phyloP scores from a whole-genome alignment of 2,329 filamentous ascomycete genomes.

The Botrytis aclada region DNA sequence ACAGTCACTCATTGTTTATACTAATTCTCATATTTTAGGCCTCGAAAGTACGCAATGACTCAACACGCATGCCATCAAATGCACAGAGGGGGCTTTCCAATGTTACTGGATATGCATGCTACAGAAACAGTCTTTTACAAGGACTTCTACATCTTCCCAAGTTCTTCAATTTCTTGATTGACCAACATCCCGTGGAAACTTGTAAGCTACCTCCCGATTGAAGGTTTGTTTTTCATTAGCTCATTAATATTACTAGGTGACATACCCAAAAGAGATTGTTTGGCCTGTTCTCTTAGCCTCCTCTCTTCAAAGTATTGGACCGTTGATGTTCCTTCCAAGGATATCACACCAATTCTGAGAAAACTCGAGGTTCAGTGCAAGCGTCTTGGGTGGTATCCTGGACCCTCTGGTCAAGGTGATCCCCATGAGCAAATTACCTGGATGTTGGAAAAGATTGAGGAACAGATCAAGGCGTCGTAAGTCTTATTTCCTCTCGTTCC shows the following conservation, averaged over 20 bases:
- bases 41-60: constrained; percentile 18
- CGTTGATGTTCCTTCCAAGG: background rate
- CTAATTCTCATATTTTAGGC: background rate
- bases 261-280: constrained; percentile 15
- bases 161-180: constrained; percentile 36
- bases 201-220: constrained; percentile 23
- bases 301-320: constrained; percentile 16
- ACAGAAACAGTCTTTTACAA: constrained; percentile 38
- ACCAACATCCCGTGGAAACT: constrained; percentile 28
- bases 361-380: background rate
- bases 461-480: constrained; percentile 34
- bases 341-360: constrained; percentile 4
- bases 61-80: constrained; percentile 27
- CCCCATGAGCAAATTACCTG: constrained; percentile 36
- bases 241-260: background rate
- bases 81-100: constrained; percentile 35
- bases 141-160: constrained; percentile 38
- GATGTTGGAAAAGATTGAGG: constrained; percentile 30
- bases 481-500: background rate
- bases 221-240: background rate
- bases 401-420: constrained; percentile 33
- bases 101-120: constrained; percentile 35
- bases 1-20: background rate
- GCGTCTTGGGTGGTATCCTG: constrained; percentile 2
- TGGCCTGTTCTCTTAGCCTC: constrained; percentile 21